Evolutionary conservation across 2,329 filamentous ascomycete genomes (phyloP).

Genomic region (Paecilomyces variotii): DNA sequence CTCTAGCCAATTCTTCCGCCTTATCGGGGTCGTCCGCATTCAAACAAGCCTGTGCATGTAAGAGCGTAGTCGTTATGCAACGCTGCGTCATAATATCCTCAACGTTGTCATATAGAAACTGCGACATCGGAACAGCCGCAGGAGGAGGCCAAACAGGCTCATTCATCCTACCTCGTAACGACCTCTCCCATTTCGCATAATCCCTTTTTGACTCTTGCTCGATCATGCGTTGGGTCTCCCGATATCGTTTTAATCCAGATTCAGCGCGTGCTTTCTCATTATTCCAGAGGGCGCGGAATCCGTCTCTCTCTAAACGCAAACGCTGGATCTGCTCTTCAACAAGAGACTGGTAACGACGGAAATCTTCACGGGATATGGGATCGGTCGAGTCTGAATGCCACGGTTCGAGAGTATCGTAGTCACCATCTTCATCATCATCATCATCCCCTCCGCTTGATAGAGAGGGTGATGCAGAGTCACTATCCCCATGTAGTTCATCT

Average conservation of each 20-base stretch:
- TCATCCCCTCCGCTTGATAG: not conserved
- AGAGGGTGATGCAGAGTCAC: not conserved
- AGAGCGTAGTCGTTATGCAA: not conserved
- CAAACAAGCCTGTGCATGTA: slow-evolving; percentile 3
- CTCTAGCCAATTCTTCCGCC: slow-evolving; percentile 4
- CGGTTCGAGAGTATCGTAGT: not conserved
- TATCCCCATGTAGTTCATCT: not conserved
- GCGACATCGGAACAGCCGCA: not conserved
- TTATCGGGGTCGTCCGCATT: not conserved
- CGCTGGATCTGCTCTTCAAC: not conserved
- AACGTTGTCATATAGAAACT: not conserved
- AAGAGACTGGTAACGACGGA: not conserved
- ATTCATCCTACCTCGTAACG: not conserved
- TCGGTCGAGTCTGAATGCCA: not conserved
- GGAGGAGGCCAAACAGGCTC: not conserved
- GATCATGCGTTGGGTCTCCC: not conserved
- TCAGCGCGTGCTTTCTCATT: not conserved
- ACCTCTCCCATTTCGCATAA: not conserved
- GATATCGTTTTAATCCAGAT: not conserved
- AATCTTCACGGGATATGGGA: not conserved
- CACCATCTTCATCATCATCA: not conserved
- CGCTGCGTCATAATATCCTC: slow-evolving; percentile 1
- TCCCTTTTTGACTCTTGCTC: not conserved
- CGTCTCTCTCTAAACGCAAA: not conserved
- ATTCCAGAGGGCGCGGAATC: not conserved